phyloP scores from a whole-genome alignment of 2,329 filamentous ascomycete genomes.

The Fusarium buxicola region DNA sequence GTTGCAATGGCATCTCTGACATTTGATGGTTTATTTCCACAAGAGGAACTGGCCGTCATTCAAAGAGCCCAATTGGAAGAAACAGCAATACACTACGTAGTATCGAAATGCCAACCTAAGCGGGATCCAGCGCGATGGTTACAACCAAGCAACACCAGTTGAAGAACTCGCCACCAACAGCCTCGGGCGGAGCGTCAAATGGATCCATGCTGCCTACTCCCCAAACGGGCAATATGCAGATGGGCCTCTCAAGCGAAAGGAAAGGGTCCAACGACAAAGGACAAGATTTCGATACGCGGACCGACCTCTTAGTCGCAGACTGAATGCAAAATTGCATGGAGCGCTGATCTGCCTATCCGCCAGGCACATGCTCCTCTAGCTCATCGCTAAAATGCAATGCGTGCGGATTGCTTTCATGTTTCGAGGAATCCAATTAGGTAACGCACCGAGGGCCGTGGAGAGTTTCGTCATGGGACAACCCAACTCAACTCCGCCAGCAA shows the following conservation, averaged over 20 bases:
- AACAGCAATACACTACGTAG: not conserved
- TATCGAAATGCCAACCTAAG: too few species aligned
- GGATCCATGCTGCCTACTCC: too few species aligned
- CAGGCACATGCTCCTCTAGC: conserved; percentile 6
- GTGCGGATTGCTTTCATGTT: not conserved
- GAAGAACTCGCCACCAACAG: not conserved
- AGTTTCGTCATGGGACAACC: conserved; percentile 8
- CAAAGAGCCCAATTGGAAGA: conserved; percentile 26
- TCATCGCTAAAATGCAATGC: not conserved
- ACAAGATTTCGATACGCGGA: conserved; percentile 22
- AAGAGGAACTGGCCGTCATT: conserved; percentile 2
- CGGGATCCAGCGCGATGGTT: too few species aligned
- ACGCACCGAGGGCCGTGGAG: not conserved
- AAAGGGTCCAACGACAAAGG: conserved; percentile 18
- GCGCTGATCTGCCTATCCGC: conserved; percentile 6
- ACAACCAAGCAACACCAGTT: too few species aligned
- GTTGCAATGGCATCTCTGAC: not conserved
- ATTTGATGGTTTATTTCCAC: not conserved
- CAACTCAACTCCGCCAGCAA: conserved; percentile 5
- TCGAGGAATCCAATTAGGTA: conserved; percentile 22
- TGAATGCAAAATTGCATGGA: conserved; percentile 23
- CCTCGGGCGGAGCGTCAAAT: too few species aligned
- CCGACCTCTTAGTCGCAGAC: conserved; percentile 1
- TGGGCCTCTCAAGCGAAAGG: conserved; percentile 8
- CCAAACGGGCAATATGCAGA: conserved; percentile 5